These are phyloP conservation scores for Solanum tarijense DNA, from an alignment of 257 asterid species.

Conservation along the genomic window DNA sequence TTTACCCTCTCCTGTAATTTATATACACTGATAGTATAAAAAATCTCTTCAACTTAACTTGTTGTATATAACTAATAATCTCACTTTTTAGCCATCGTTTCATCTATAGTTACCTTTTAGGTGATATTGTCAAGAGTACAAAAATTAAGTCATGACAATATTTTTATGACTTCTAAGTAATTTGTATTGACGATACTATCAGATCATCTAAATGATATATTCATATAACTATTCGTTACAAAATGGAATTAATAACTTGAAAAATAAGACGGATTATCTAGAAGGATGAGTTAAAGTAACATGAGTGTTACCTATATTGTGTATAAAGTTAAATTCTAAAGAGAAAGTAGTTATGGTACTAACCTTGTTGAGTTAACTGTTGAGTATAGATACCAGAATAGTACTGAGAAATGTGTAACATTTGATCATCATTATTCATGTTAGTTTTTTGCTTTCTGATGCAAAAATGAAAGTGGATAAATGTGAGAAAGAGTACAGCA, in stretches of 20 bases:
- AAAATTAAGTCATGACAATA: neutral
- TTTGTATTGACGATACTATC: neutral
- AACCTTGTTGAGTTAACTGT: slow-evolving; percentile 24
- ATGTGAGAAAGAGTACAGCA: neutral
- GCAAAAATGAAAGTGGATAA: neutral
- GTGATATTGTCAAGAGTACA: neutral
- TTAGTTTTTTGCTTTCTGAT: neutral
- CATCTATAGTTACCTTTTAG: neutral
- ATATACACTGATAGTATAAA: neutral
- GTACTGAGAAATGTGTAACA: slow-evolving; percentile 43
- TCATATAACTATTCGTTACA: neutral
- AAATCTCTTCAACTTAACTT: neutral
- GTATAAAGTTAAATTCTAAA: neutral
- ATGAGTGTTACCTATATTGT: neutral
- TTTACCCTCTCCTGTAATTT: slow-evolving; percentile 8
- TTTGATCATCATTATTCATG: slow-evolving; percentile 34
- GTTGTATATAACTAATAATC: neutral
- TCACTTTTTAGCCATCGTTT: neutral
- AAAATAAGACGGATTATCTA: neutral
- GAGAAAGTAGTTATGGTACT: neutral
- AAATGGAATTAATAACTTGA: no score
- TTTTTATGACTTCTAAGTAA: no score
- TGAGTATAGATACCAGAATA: slow-evolving; percentile 25
- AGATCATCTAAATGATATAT: neutral
- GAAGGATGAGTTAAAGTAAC: no score